Evolutionary conservation across 805 yeast genomes (phyloP), one percentile per base, ranked within the genome.

Genomic region (Myxozyma geophila): DNA sequence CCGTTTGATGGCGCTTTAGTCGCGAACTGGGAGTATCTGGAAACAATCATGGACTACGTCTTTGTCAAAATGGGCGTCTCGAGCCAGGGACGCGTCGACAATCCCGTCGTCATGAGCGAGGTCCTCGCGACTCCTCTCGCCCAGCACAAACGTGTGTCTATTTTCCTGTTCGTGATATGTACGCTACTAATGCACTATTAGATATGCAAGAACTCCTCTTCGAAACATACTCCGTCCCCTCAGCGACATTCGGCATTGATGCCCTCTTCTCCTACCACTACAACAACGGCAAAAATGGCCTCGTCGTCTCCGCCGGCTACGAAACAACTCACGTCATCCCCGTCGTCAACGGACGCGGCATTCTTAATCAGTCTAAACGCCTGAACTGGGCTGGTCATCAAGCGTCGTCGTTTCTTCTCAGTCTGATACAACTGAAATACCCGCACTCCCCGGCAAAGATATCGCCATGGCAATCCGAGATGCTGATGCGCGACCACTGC

Each of bases 21-120:
- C 41, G 87, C 96, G 33, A 96, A 92, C 74, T 96, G 98, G 98
- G 98, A 95, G 62, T 83, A 87, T 62, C 82, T 88, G 1, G 99
- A 95, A 74, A 83, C 81, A 62, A 83, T 93, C 58, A 74, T 95
- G 55, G 98, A 93, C 75, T 95, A 92, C 73, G 80, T 92, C 0
- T 88, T 95, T 73, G 83, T 85, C 64, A 96, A 90, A 74, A 72
- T 93, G 54, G 88, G 93, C 2, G 95, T 91, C 1, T 71, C 71
- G 7, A 77, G 85, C 0, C 68, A 76, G 1, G 83, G 84, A 1
- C 73, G 79, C 1, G 85, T 92, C 3, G 84, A 87, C 52, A 91
- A 89, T 70, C 98, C 98, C 0, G 74, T 95, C 0, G 81, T 92
- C 13, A 76, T 96, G 79, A 87, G 88, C 19, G 99, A 95, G 75